Evolutionary conservation across 2,329 filamentous ascomycete species (phyloP).

Genomic region (Diaporthe vexans): DNA sequence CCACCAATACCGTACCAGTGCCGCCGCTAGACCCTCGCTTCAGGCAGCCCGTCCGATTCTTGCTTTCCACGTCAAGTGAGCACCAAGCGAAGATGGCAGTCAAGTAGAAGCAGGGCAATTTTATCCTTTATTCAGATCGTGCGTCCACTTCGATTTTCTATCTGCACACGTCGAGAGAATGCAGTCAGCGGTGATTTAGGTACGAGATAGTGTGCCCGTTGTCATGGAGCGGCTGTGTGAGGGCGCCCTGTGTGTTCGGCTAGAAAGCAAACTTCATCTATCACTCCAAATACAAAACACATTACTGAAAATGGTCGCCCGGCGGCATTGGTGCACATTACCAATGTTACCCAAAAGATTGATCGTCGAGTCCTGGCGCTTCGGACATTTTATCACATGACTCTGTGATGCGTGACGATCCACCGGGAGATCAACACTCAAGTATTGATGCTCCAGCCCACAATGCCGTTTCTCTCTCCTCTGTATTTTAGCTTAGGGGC

Average conservation of each 20-base stretch:
- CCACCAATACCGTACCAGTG: no score
- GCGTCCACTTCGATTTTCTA: not conserved
- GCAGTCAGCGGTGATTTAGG: no score
- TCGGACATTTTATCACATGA: constrained; percentile 8
- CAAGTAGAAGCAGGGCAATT: not conserved
- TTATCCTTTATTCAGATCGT: not conserved
- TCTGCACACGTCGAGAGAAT: no score
- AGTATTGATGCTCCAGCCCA: not conserved
- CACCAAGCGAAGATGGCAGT: not conserved
- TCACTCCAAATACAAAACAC: not conserved
- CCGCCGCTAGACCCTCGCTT: no score
- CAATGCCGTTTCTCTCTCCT: not conserved
- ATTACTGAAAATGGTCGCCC: not conserved
- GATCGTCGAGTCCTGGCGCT: not conserved
- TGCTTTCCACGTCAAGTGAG: not conserved
- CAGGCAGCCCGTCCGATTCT: not conserved
- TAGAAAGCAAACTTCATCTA: not conserved
- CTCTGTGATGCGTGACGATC: not conserved
- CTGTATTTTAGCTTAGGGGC: no score
- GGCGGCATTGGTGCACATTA: not conserved
- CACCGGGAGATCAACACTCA: constrained; percentile 1
- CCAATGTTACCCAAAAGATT: not conserved
- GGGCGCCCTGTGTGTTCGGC: no score
- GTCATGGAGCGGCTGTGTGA: no score
- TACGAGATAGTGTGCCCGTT: no score